Base-by-base conservation (phyloP, 768 basidiomycete species). In the Amanita exitialis region DNA sequence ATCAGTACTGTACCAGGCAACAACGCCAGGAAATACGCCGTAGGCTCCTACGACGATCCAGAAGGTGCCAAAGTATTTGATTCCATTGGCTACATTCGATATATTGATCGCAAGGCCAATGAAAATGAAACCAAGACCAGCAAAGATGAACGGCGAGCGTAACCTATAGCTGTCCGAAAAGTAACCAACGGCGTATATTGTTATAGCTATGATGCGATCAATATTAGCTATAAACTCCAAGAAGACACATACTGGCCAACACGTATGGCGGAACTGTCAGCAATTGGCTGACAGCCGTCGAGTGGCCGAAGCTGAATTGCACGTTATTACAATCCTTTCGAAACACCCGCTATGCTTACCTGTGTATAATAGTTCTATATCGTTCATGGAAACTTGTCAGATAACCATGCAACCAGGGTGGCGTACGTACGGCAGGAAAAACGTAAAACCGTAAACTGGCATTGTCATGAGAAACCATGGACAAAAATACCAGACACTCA, bases 21-120 rank as follows among this genome's bases (percentile, higher is more conserved):
- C 66, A 1, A 81, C 60, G 7, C 78, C 82, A 10, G 86, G 82
- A 55, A 81, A 72, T 0, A 71, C 67, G 1, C 78, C 72, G 54
- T 82, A 86, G 35, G 72, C 71, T n/a, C 86, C 86, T 0, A 71
- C 69, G 6, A 86, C 82, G 23, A 75, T 72, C 50, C 86, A 75
- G 69, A 82, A 88, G 0, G 79, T 84, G 0, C 83, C 85, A 55
- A 85, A 82, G 61, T 86, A 87, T 62, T 86, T 86, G 27, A 68
- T 77, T 0, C 80, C 78, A 41, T 61, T 58, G 0, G 13, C 10
- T 0, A 27, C 15, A 28, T 48, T 36, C 13, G 47, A 48, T 16
- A 48, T 25, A 16, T 38, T 48, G 20, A 48, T 48, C 6, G 20
- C 20, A 35, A 32, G 43, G 4, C 49, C 49, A 27, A 51, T 43